Conservation (phyloP, 352 stramenopile genomes). For the Phytophthora brassicae region DNA sequence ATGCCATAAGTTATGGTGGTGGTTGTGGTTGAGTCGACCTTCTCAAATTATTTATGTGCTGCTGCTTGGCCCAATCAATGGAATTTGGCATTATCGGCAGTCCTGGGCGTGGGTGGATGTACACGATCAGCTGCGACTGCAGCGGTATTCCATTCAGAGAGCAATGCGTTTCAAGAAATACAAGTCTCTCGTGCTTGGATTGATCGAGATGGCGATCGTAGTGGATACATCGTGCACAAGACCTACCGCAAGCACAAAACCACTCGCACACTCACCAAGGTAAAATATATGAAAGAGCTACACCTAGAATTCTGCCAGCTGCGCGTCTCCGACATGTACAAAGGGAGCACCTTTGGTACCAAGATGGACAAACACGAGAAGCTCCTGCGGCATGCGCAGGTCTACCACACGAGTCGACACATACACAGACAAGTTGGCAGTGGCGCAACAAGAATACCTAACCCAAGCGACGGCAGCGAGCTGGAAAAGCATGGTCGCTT, state of each 20-base stretch:
- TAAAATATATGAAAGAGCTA: constrained; percentile 17
- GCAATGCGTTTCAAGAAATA: too few species aligned
- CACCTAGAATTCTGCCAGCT: constrained; percentile 6
- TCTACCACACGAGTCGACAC: not conserved
- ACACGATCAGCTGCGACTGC: too few species aligned
- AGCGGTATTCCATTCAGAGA: too few species aligned
- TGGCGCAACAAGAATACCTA: not conserved
- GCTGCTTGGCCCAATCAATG: not conserved
- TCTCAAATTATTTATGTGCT: not conserved
- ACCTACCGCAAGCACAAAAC: constrained; percentile 1
- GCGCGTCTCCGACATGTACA: constrained; percentile 6
- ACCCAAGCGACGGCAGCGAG: not conserved
- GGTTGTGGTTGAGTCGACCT: not conserved
- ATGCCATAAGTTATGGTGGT: not conserved
- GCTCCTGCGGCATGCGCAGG: too few species aligned
- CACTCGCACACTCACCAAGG: not conserved
- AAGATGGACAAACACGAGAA: not conserved
- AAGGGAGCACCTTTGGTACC: constrained; percentile 10
- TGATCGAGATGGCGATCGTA: too few species aligned
- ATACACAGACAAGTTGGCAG: not conserved
- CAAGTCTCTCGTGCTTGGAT: too few species aligned
- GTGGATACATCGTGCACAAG: constrained; percentile 26
- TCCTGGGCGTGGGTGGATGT: too few species aligned
- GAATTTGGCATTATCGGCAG: not conserved
- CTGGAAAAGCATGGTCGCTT: not conserved